phyloP scores from a whole-genome alignment of 768 basidiomycete species.

The Rubroboletus satanas region DNA sequence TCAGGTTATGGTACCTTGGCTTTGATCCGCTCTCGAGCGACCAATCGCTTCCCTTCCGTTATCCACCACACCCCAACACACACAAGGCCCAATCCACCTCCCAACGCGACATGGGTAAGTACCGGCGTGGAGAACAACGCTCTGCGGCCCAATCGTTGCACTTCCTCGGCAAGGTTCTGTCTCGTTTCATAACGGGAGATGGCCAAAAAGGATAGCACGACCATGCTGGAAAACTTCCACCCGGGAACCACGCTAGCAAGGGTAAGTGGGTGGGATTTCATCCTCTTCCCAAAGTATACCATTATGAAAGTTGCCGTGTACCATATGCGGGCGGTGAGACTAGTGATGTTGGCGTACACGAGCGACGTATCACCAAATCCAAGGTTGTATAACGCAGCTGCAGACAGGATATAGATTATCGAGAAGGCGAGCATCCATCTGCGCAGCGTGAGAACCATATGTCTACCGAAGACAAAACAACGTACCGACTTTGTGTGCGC shows the following conservation, averaged over 20 bases:
- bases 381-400: slow-evolving; percentile 44
- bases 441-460: slow-evolving; percentile 1
- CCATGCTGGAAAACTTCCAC: slow-evolving; percentile 26
- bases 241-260: slow-evolving; percentile 18
- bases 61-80: slow-evolving; percentile 31
- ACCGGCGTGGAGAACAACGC: slow-evolving; percentile 22
- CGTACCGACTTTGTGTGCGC: slow-evolving; percentile 60
- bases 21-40: slow-evolving; percentile 20
- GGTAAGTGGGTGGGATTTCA: slow-evolving; percentile 11
- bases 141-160: slow-evolving; percentile 9
- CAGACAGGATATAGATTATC: slow-evolving; percentile 54
- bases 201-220: slow-evolving; percentile 21
- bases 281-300: slow-evolving; percentile 41
- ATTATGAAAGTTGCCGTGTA: slow-evolving; percentile 54
- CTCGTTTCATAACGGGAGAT: slow-evolving; percentile 21
- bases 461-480: not conserved
- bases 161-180: slow-evolving; percentile 12
- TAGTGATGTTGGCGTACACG: slow-evolving; percentile 73
- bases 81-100: slow-evolving; percentile 21
- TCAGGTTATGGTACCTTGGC: slow-evolving; percentile 8
- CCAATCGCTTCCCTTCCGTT: slow-evolving; percentile 24
- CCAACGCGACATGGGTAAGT: slow-evolving; percentile 26
- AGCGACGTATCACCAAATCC: slow-evolving; percentile 62
- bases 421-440: slow-evolving; percentile 84
- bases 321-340: slow-evolving; percentile 56